A percentile compares a stretch with the other conserved stretches of the same genome.
Conservation (phyloP, 331 rosid species). For the Pyracantha coccinea region DNA sequence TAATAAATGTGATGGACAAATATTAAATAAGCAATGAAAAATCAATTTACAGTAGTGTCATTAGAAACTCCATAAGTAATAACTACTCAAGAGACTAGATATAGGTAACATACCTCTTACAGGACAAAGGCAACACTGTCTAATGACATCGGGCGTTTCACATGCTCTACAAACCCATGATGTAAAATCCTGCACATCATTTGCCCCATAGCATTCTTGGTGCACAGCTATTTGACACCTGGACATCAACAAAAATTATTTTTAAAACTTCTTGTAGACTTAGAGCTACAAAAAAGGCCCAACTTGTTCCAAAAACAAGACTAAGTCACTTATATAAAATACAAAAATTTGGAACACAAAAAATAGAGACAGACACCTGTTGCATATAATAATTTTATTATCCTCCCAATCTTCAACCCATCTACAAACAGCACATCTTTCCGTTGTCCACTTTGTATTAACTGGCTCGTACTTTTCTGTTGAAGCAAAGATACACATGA, state of each 20-base stretch:
- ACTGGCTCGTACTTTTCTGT: constrained; percentile 87
- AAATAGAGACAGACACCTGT: constrained; percentile 52
- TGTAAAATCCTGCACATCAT: constrained; percentile 73
- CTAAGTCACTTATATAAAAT: neutral
- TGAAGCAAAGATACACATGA: constrained; percentile 14
- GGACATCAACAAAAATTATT: constrained; percentile 12
- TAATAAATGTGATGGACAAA: neutral
- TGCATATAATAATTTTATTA: constrained; percentile 92
- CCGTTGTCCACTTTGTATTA: constrained; percentile 88
- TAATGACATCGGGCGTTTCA: constrained; percentile 75
- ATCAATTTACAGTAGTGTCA: neutral
- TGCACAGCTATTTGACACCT: constrained; percentile 99
- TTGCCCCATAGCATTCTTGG: constrained; percentile 98
- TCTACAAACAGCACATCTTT: constrained; percentile 96
- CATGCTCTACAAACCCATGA: constrained; percentile 99
- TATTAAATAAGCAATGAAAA: neutral
- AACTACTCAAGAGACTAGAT: constrained; percentile 22
- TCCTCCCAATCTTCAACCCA: constrained; percentile 99
- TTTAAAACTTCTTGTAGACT: neutral
- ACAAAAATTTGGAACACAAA: constrained; percentile 4
- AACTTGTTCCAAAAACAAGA: neutral
- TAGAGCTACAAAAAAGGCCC: neutral
- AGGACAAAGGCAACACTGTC: constrained; percentile 98
- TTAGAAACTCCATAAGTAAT: neutral
- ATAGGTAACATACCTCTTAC: constrained; percentile 55